phyloP scores from a whole-genome alignment of 106 monocot species.

The Allium sativum region DNA sequence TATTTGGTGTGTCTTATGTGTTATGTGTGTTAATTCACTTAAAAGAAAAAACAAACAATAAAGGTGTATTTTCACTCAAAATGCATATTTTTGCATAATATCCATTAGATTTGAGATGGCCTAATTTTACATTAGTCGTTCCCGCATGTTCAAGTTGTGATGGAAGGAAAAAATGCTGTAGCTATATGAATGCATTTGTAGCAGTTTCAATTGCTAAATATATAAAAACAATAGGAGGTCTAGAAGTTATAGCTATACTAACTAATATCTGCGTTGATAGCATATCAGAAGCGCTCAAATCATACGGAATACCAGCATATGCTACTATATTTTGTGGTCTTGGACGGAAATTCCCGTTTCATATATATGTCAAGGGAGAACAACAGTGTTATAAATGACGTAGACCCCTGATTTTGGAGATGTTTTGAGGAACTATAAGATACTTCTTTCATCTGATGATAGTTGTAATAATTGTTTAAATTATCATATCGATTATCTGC shows the following conservation, averaged over 20 bases:
- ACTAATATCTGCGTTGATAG: constrained; percentile 46
- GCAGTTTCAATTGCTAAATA: constrained; percentile 72
- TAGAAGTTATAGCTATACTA: constrained; percentile 64
- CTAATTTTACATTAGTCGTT: constrained; percentile 54
- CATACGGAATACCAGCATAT: constrained; percentile 50
- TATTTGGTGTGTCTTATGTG: too few species aligned
- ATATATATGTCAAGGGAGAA: constrained; percentile 68
- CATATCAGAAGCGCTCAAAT: constrained; percentile 44
- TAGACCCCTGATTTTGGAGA: constrained; percentile 66
- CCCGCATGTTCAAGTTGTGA: constrained; percentile 57
- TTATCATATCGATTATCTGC: constrained; percentile 67
- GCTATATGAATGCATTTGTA: constrained; percentile 77
- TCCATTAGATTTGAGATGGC: constrained; percentile 88
- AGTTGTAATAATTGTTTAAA: constrained; percentile 84
- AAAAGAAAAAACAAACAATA: too few species aligned
- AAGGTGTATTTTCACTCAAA: too few species aligned
- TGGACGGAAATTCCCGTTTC: constrained; percentile 73
- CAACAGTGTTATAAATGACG: constrained; percentile 57
- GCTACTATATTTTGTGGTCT: constrained; percentile 70
- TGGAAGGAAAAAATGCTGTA: constrained; percentile 60
- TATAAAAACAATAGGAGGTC: constrained; percentile 51
- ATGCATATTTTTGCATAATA: constrained; percentile 43
- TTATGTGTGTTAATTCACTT: too few species aligned
- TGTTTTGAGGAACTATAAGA: constrained; percentile 52
- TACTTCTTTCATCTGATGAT: constrained; percentile 27